phyloP scores from a whole-genome alignment of 306 rosid genomes.

The Glycine latifolia region DNA sequence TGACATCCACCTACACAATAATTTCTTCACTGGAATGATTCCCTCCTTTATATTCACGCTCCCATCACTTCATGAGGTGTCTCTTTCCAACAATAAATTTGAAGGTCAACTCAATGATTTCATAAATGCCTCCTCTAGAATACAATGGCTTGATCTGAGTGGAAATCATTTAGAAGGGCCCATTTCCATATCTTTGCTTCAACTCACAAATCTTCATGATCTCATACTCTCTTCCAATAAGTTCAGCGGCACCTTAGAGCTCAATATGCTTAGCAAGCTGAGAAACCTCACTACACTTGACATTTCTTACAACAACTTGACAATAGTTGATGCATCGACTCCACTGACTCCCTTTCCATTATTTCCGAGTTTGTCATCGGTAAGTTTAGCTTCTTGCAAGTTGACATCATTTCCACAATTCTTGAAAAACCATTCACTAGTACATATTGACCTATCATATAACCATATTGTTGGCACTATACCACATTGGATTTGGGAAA shows the following conservation, averaged over 20 bases:
- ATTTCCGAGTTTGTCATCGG: no score
- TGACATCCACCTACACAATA: neutral
- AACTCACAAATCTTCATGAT: neutral
- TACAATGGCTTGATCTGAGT: neutral
- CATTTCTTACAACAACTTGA: slow-evolving; percentile 56
- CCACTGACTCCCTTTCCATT: no score
- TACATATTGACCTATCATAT: neutral
- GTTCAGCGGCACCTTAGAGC: slow-evolving; percentile 30
- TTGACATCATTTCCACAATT: no score
- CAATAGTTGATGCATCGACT: no score
- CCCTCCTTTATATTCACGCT: neutral
- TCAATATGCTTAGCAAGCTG: neutral
- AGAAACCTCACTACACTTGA: slow-evolving; percentile 39
- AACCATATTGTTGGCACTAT: slow-evolving; percentile 50
- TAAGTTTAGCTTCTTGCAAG: no score
- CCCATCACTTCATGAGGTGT: neutral
- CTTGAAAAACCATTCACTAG: no score
- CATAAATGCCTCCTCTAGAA: neutral
- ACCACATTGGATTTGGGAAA: slow-evolving; percentile 61
- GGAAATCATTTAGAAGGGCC: slow-evolving; percentile 40
- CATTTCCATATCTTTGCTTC: slow-evolving; percentile 36
- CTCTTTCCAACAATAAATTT: neutral
- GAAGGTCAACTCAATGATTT: neutral
- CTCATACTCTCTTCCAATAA: slow-evolving; percentile 52
- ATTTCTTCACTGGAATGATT: no score